Evolutionary conservation across 129 eudicot species (phyloP).

Genomic region (Arctium lappa): DNA sequence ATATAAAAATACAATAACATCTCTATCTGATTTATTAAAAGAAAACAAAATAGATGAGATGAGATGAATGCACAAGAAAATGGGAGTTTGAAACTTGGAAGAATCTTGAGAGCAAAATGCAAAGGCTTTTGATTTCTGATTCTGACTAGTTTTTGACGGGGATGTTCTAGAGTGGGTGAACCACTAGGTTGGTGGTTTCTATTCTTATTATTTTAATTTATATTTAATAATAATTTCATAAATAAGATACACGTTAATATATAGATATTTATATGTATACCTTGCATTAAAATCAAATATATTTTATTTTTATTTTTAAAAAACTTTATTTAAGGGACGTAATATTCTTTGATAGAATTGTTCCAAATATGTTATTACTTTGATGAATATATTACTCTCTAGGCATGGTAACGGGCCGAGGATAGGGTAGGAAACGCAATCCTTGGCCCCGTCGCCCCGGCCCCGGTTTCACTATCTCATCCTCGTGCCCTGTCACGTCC

Average conservation of each 20-base stretch:
- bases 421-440: too few species aligned
- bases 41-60: constrained; percentile 38
- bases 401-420: too few species aligned
- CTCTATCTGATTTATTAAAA: neutral
- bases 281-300: too few species aligned
- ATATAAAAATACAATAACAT: neutral
- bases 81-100: constrained; percentile 39
- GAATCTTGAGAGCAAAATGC: constrained; percentile 38
- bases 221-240: neutral
- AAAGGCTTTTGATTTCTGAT: constrained; percentile 31
- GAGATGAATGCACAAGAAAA: constrained; percentile 38
- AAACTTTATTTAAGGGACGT: too few species aligned
- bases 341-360: too few species aligned
- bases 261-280: neutral
- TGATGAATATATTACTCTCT: too few species aligned
- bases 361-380: too few species aligned
- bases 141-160: constrained; percentile 34
- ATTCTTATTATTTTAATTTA: neutral
- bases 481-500: too few species aligned
- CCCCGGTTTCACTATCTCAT: too few species aligned
- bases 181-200: constrained; percentile 37
- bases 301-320: too few species aligned
- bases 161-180: constrained; percentile 59
- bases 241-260: neutral
- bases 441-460: too few species aligned